phyloP scores from a whole-genome alignment of 148 eudicot species.

The Polygonum aviculare region DNA sequence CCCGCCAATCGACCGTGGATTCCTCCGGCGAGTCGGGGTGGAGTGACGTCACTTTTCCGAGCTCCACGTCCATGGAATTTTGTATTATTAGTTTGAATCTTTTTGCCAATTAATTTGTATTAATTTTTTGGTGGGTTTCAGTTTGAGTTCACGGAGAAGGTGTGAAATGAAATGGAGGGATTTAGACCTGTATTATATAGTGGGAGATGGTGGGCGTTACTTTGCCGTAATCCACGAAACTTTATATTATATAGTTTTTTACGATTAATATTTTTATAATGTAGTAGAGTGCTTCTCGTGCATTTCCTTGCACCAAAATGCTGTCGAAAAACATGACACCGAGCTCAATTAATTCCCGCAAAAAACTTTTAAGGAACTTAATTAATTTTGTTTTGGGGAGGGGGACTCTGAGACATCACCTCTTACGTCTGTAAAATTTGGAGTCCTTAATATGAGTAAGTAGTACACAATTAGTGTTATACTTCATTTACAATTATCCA shows the following conservation, averaged over 20 bases:
- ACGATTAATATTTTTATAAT: background rate
- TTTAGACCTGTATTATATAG: background rate
- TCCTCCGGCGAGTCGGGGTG: background rate
- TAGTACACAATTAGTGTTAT: no score
- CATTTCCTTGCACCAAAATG: background rate
- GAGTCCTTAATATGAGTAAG: no score
- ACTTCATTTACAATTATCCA: no score
- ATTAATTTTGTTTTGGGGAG: no score
- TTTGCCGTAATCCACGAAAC: background rate
- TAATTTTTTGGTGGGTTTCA: background rate
- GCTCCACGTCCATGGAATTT: conserved; percentile 1
- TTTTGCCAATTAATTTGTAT: background rate
- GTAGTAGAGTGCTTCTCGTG: background rate
- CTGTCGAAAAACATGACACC: conserved; percentile 6
- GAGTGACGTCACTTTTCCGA: background rate
- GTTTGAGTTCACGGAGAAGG: background rate
- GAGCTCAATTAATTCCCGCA: background rate
- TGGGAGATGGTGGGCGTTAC: background rate
- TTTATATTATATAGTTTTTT: background rate
- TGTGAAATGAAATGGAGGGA: background rate
- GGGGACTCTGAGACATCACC: no score
- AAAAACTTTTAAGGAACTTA: no score
- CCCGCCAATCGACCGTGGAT: conserved; percentile 64
- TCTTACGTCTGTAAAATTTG: no score
- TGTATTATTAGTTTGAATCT: background rate